Evolutionary conservation across 768 basidiomycete species (phyloP), one percentile per base, ranked within the genome.

Genomic region (Leucocoprinus sp.): DNA sequence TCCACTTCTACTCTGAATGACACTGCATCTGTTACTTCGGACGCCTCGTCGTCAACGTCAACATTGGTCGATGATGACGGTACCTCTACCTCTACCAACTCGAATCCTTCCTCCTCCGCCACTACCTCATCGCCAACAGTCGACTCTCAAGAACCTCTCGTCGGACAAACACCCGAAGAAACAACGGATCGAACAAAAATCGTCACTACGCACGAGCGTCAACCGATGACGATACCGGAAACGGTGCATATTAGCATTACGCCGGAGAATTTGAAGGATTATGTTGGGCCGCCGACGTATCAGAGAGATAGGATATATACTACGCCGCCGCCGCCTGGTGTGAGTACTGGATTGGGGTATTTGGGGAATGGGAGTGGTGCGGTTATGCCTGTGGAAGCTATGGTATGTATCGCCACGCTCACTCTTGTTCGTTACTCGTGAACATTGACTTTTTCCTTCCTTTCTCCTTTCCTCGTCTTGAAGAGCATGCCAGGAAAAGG

Each of bases 401-500:
- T 85, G 56, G 93, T 93, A 50, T 55, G 81, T 72, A 8, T 31
- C 31, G n/a, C n/a, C n/a, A n/a, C n/a, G n/a, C 21, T 14, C 5
- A 26, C 38, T 31, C 11, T 26, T 23, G 52, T 35, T 3, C 11
- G 18, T 18, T 2, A 43, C 28, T 17, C 19, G 22, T 27, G 14
- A 21, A 21, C 9, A 18, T 18, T 15, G 36, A 11, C 22, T 42
- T 26, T 31, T 45, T 26, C 26, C 47, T 28, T 37, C 43, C 43
- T n/a, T 60, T n/a, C n/a, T n/a, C n/a, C n/a, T n/a, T n/a, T n/a
- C n/a, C n/a, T n/a, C n/a, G n/a, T n/a, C n/a, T n/a, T n/a, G n/a
- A n/a, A 93, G 91, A 82, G 82, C 41, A 98, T 96, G 92, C 93
- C 95, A 19, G 96, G 96, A 2, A 95, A 95, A 60, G 95, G 95